phyloP scores from a whole-genome alignment of 192 early-diverging fungal species.

The Backusella parvicylindrica region DNA sequence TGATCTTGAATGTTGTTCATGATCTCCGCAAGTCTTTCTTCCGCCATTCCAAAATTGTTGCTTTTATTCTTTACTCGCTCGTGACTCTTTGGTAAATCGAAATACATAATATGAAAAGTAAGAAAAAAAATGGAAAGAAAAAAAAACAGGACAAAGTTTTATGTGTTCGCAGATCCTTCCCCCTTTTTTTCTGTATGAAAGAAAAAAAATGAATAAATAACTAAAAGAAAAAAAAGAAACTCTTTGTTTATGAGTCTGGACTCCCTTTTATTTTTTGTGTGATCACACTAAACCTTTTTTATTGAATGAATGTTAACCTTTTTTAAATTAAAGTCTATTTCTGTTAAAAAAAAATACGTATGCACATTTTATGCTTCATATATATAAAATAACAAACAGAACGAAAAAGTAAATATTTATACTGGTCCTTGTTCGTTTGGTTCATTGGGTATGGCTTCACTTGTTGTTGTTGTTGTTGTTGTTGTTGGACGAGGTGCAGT shows the following conservation, averaged over 20 bases:
- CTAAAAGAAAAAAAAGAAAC: neutral
- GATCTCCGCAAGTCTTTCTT: conserved; percentile 43
- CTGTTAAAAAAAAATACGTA: neutral
- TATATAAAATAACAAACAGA: neutral
- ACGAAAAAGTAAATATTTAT: neutral
- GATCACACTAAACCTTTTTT: neutral
- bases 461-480: too few species aligned
- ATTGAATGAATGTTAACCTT: neutral
- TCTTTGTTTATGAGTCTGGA: conserved; percentile 1
- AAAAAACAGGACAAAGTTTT: neutral
- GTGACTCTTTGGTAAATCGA: neutral
- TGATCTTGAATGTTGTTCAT: conserved; percentile 76
- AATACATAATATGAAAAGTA: neutral
- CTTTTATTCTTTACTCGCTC: neutral
- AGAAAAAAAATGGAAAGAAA: neutral
- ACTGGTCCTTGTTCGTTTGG: neutral
- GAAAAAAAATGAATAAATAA: too few species aligned
- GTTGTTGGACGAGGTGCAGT: neutral
- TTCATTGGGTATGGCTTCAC: neutral
- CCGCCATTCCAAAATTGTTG: neutral
- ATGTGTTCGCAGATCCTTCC: neutral
- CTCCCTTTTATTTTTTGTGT: neutral
- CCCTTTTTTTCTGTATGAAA: neutral
- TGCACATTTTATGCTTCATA: neutral
- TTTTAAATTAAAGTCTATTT: conserved; percentile 3